Base-by-base conservation (phyloP, 108 stramenopile species). In the Parietichytrium sp. region DNA sequence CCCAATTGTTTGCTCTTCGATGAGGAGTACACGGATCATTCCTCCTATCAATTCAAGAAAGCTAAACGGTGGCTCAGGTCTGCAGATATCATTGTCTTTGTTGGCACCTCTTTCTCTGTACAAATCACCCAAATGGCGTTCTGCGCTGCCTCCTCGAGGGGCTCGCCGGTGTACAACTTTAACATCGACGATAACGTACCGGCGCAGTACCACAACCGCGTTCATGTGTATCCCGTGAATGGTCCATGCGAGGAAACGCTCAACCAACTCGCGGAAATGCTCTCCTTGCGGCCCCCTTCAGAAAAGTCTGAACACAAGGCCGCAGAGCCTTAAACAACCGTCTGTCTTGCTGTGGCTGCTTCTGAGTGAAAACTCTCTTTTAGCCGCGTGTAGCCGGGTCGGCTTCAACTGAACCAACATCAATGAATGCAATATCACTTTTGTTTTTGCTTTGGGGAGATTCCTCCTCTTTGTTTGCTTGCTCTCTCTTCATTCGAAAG, bases 181-280 rank as follows among this genome's bases (percentile, higher is more conserved):
- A 80, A 80, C 52, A 25, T 80, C 8, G 52, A 47, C 48, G 79
- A 79, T 20, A 72, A 72, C 20, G 61, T 72, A 18, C 61, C 61
- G 6, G 61, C 36, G 38, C 61, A 72, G 23, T 72, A 45, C 33
- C 61, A 42, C 25, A n/a, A 45, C 42, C 33, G 61, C 13, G 61
- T 72, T 0, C 29, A 72, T 42, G 10, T n/a, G 23, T n/a, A 72
- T 2, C 45, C 45, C 20, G 45, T 72, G 10, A n/a, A n/a, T 6
- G 61, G 61, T 42, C 61, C 29, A 6, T 72, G 38, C 13, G 61
- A 72, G 42, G 42, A 23, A 25, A 45, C 61, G 15, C 2, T 72
- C 7, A 33, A 33, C 6, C 16, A 47, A 42, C 61, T 72, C 6
- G 61, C 61, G 8, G 61, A 72, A 13, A n/a, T 72, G 1, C 38